phyloP scores from a whole-genome alignment of 1,284 basidiomycete species.

The Caloboletus inedulis region DNA sequence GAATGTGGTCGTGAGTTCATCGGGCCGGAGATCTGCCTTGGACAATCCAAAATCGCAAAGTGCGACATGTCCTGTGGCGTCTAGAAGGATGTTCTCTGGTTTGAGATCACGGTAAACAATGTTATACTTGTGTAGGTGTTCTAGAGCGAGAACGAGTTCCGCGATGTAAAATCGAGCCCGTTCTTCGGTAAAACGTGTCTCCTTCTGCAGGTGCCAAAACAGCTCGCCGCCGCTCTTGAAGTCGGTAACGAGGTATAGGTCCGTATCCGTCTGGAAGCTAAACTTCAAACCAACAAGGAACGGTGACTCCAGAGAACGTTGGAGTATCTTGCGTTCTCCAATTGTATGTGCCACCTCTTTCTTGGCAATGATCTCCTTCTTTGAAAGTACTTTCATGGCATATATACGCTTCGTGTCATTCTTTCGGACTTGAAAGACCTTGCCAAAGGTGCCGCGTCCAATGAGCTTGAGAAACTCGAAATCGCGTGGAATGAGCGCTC shows the following conservation, averaged over 20 bases:
- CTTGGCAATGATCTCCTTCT: constrained; percentile 98
- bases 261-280: constrained; percentile 94
- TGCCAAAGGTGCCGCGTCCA: constrained; percentile 98
- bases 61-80: constrained; percentile 95
- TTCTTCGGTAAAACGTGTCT: constrained; percentile 91
- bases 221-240: constrained; percentile 99
- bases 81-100: constrained; percentile 95
- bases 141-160: constrained; percentile 89
- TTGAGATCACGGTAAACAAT: constrained; percentile 98
- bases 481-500: constrained; percentile 83
- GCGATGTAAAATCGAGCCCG: constrained; percentile 94
- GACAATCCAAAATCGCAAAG: constrained; percentile 97
- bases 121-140: constrained; percentile 96
- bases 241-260: constrained; percentile 97
- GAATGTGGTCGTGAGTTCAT: constrained; percentile 97
- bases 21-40: constrained; percentile 90
- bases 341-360: constrained; percentile 99
- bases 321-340: constrained; percentile 98
- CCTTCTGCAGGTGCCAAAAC: constrained; percentile 96
- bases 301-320: constrained; percentile 90
- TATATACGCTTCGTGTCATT: constrained; percentile 98
- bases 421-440: constrained; percentile 98
- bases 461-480: constrained; percentile 99
- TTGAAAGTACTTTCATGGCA: constrained; percentile 99
- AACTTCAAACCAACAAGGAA: constrained; percentile 99